Evolutionary conservation across 2,329 filamentous ascomycete species (phyloP), one percentile per base, ranked within the genome.

Genomic region (Neonectria hederae): DNA sequence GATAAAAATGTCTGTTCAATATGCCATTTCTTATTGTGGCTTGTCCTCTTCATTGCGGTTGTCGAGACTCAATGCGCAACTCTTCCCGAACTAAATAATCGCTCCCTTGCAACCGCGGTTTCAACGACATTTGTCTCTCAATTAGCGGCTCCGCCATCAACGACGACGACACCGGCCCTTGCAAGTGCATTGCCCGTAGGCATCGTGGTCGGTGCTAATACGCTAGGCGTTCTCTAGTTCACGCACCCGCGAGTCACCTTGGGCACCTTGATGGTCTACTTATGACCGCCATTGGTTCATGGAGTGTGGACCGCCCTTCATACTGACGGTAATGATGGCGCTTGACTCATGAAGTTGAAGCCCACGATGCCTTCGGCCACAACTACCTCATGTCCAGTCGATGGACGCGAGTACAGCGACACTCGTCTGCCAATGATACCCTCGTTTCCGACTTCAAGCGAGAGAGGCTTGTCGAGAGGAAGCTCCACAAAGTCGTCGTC

Each of bases 311-410:
- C 10, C n/a, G 11, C 30, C 28, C 19, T 8, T 46, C 35, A 63
- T 58, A 48, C 48, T 19, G 64, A 70, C 8, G 67, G 40, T 5
- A 65, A 55, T 10, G 56, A 60, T 10, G 61, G 42, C 35, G 56
- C 35, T 21, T 65, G 65, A 35, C 67, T 72, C 56, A 74, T 54
- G 48, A 78, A 79, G 38, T 85, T 85, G 69, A 83, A 84, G 1
- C 83, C 83, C 5, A 84, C 81, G n/a, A 85, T 83, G 0, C 83
- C 83, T 65, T 85, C 83, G 0, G 83, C 83, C 4, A 84, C 65
- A 0, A 82, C 75, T 5, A 68, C 67, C 26, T 70, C 71, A 30
- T 43, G 64, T 11, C 77, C 77, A 66, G 58, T 64, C 0, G 58
- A 51, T 0, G 67, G 59, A 0, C 72, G 66, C 0, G 76, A 74